Conservation (phyloP, 139 green algal species). For the Zygnema cylindricum region DNA sequence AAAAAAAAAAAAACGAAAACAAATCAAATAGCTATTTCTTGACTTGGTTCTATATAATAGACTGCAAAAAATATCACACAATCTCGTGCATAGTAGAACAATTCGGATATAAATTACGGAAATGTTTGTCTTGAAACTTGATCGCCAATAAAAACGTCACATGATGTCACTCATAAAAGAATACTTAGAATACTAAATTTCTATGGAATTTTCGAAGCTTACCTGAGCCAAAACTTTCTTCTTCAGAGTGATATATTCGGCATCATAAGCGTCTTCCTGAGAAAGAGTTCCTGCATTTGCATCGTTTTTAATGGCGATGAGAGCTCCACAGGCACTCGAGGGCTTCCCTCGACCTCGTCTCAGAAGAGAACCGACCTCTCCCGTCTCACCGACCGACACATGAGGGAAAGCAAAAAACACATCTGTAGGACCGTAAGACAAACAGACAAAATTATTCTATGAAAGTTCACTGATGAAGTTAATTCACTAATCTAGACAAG, state of each 20-base stretch:
- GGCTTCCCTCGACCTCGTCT: conserved; percentile 26
- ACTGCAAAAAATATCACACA: too few relatives aligned
- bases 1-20: too few relatives aligned
- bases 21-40: too few relatives aligned
- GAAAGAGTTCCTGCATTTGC: background rate
- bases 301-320: conserved; percentile 35
- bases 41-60: too few relatives aligned
- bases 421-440: conserved; percentile 15
- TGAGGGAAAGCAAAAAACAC: conserved; percentile 36
- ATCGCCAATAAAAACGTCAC: too few relatives aligned
- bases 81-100: too few relatives aligned
- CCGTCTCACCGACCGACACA: conserved; percentile 25
- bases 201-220: background rate
- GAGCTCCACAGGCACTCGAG: conserved; percentile 8
- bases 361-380: conserved; percentile 27
- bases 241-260: conserved; percentile 2
- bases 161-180: too few relatives aligned
- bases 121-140: too few relatives aligned
- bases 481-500: too few relatives aligned
- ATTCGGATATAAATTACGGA: too few relatives aligned
- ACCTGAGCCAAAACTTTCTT: conserved; percentile 14
- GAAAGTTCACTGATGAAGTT: too few relatives aligned
- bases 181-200: too few relatives aligned
- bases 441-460: background rate
- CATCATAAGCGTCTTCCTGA: conserved; percentile 8